Evolutionary conservation across 306 rosid genomes (phyloP).

Genomic region (Cucumis sativus): Cucumber_9930_V3 NC_026656.2:5905001-5905500

Average conservation of each 20-base stretch:
- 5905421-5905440: conserved; percentile 25
- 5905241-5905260: not conserved
- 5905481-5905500: conserved; percentile 27
- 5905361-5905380: conserved; percentile 38
- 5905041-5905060: no score
- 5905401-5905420: conserved; percentile 45
- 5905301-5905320: not conserved
- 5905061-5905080: not conserved
- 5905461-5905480: conserved; percentile 26
- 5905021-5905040: no score
- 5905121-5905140: not conserved
- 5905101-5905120: not conserved
- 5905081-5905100: not conserved
- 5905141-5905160: not conserved
- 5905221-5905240: not conserved
- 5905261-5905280: not conserved
- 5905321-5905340: not conserved
- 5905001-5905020: no score
- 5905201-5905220: not conserved
- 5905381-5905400: conserved; percentile 23
- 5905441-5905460: conserved; percentile 19
- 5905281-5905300: not conserved
- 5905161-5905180: not conserved
- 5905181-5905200: not conserved
- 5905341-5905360: conserved; percentile 49